Percentiles rank a stretch among this genome's conserved stretches.
Conservation (phyloP, 2,329 filamentous ascomycete species). For the Paecilomyces variotii region DNA sequence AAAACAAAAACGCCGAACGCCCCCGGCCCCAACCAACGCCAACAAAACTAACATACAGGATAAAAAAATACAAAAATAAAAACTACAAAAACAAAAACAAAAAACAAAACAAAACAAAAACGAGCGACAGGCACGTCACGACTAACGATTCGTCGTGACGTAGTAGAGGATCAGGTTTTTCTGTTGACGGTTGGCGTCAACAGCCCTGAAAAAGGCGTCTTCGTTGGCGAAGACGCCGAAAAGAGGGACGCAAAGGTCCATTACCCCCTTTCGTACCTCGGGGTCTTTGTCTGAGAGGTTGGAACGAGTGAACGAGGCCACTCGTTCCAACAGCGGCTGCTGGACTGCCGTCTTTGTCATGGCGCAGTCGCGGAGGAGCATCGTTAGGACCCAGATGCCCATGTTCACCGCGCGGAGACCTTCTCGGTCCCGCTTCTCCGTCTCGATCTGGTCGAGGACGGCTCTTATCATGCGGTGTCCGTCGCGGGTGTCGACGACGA, state of each 20-base stretch:
- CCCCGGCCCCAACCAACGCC: not conserved
- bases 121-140: not conserved
- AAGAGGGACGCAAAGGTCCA: conserved; percentile 24
- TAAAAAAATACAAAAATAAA: not conserved
- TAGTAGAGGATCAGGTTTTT: conserved; percentile 31
- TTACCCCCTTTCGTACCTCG: conserved; percentile 30
- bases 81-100: not conserved
- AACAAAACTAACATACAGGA: not conserved
- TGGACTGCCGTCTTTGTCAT: conserved; percentile 10
- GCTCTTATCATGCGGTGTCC: conserved; percentile 22
- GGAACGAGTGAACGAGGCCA: conserved; percentile 26
- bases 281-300: conserved; percentile 26
- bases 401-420: conserved; percentile 26
- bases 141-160: conserved; percentile 11
- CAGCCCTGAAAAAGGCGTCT: conserved; percentile 20
- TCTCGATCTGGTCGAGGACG: conserved; percentile 24
- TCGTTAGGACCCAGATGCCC: conserved; percentile 23
- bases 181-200: conserved; percentile 20
- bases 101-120: not conserved
- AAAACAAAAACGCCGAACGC: not conserved
- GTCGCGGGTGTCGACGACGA: conserved; percentile 24
- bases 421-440: conserved; percentile 21
- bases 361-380: conserved; percentile 19
- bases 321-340: conserved; percentile 13
- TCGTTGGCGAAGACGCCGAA: conserved; percentile 20